These are phyloP conservation scores for Boletellus deceptivus DNA, from an alignment of 1,284 basidiomycete genomes.

Conservation along the genomic window DNA sequence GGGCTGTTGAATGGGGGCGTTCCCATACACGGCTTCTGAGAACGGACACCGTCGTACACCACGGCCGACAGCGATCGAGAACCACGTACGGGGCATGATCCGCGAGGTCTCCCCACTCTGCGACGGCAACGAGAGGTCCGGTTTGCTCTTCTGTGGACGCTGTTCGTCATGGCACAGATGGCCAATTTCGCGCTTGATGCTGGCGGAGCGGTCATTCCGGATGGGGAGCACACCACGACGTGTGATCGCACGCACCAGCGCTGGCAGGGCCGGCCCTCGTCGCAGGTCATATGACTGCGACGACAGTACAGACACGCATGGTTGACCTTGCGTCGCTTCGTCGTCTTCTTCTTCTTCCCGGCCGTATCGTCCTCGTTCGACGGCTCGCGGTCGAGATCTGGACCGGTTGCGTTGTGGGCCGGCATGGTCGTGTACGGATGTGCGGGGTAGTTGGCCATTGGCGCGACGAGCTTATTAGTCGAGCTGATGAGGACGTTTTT, in stretches of 20 bases:
- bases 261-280: slow-evolving; percentile 85
- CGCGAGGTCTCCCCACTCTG: slow-evolving; percentile 28
- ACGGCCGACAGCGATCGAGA: not conserved
- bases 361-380: slow-evolving; percentile 29
- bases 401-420: slow-evolving; percentile 12
- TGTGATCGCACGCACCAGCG: slow-evolving; percentile 67
- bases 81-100: slow-evolving; percentile 16
- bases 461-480: slow-evolving; percentile 7
- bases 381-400: slow-evolving; percentile 28
- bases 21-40: slow-evolving; percentile 35
- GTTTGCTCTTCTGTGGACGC: slow-evolving; percentile 51
- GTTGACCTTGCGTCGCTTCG: slow-evolving; percentile 79
- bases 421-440: slow-evolving; percentile 30
- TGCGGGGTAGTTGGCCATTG: slow-evolving; percentile 31
- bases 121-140: slow-evolving; percentile 27
- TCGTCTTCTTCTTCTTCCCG: slow-evolving; percentile 55
- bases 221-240: not conserved
- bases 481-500: slow-evolving; percentile 12
- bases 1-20: slow-evolving; percentile 31
- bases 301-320: slow-evolving; percentile 94
- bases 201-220: slow-evolving; percentile 33
- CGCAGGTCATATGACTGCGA: slow-evolving; percentile 92
- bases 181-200: slow-evolving; percentile 89
- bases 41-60: slow-evolving; percentile 13
- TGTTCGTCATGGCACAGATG: slow-evolving; percentile 88